phyloP scores from a whole-genome alignment of 345 rosid species.

The Pistacia integerrima region DNA sequence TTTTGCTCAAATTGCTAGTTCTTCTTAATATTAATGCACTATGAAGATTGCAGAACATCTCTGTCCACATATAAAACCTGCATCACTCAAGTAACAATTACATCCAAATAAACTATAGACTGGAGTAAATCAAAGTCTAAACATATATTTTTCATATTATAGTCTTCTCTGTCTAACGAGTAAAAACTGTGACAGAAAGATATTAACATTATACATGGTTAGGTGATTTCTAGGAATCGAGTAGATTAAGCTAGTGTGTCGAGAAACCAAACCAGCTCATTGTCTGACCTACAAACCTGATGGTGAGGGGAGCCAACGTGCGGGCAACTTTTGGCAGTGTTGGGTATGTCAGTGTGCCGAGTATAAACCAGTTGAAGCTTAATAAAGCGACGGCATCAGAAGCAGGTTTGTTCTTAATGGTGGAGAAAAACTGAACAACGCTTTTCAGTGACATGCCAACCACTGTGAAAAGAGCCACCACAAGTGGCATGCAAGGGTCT shows the following conservation, averaged over 20 bases:
- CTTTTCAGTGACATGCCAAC: constrained; percentile 75
- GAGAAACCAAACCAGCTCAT: constrained; percentile 33
- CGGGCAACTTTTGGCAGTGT: constrained; percentile 56
- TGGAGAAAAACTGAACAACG: constrained; percentile 68
- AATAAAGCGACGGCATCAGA: constrained; percentile 77
- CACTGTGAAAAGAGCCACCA: constrained; percentile 70
- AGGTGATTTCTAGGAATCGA: neutral
- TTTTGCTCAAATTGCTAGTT: too few species aligned
- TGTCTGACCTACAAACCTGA: constrained; percentile 11
- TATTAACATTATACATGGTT: constrained; percentile 10
- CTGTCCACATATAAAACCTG: too few species aligned
- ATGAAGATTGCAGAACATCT: too few species aligned
- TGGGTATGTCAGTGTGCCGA: constrained; percentile 75
- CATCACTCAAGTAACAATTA: too few species aligned
- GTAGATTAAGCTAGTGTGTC: constrained; percentile 24
- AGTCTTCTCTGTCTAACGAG: too few species aligned
- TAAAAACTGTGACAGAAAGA: too few species aligned
- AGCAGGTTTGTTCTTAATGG: constrained; percentile 62
- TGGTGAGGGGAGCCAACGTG: constrained; percentile 32
- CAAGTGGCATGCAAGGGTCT: constrained; percentile 77
- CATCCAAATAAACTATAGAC: too few species aligned
- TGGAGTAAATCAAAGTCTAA: too few species aligned
- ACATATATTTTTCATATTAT: too few species aligned
- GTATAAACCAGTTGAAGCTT: constrained; percentile 83
- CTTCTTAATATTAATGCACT: too few species aligned